Evolutionary conservation across 192 early-diverging fungal species (phyloP), one percentile per base, ranked within the genome.

Genomic region (Dissophora ornata): DNA sequence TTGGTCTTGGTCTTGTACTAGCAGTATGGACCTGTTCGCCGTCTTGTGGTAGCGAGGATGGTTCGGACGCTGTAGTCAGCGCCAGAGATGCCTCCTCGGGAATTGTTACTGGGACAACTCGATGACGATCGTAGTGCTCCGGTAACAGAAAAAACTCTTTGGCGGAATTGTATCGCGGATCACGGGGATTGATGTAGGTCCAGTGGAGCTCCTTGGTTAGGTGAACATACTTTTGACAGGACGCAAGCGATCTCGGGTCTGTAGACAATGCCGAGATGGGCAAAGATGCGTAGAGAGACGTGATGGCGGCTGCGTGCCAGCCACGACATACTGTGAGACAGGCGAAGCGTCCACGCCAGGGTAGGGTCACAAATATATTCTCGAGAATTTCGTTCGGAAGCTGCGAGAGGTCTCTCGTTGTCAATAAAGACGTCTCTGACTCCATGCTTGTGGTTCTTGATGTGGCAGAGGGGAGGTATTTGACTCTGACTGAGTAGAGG

Each of bases 381-480:
- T 53, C 51, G 16, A 53, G 26, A 22, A 53, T 33, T 19, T 53
- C 51, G 18, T 53, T 53, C 2, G 51, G 51, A 12, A 53, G 30
- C 18, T 53, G 51, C 26, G 48, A n/a, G n/a, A n/a, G n/a, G n/a
- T n/a, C n/a, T n/a, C n/a, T n/a, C n/a, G n/a, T n/a, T n/a, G n/a
- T n/a, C n/a, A n/a, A n/a, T n/a, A n/a, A n/a, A n/a, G n/a, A n/a
- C n/a, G n/a, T n/a, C n/a, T n/a, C n/a, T n/a, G n/a, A n/a, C n/a
- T n/a, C n/a, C n/a, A n/a, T 10, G 49, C 9, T 11, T 26, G 8
- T 12, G 25, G 25, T 28, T 24, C 9, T 28, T 50, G 25, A 4
- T 3, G 6, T 38, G 36, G 13, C 6, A 13, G 36, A 38, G 36
- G 36, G 36, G 36, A 38, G 36, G 13, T 38, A 38, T 38, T 38